Base-by-base conservation (phyloP, 495 filamentous ascomycete genomes). In the Evernia prunastri region DNA sequence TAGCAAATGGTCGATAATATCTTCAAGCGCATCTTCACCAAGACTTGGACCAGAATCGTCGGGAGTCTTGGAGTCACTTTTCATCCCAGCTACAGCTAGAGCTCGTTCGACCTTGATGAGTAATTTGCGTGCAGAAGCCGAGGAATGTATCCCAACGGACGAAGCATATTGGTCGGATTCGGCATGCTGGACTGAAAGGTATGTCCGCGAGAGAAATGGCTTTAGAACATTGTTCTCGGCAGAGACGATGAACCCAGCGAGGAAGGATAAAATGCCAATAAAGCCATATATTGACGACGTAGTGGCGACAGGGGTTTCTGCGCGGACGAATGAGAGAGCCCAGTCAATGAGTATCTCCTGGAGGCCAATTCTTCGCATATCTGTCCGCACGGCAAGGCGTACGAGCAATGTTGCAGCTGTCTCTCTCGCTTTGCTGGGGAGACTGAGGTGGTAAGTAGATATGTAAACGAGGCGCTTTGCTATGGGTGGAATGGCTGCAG, bases 361-460 rank as follows among this genome's bases (percentile, higher is more conserved):
- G 2, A 97, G 77, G 4, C 88, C 86, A 18, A 92, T 70, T 43
- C 82, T 76, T 72, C 89, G 86, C 93, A 97, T 96, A 72, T 99
- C 94, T 45, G 82, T 84, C 23, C 95, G 83, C 65, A 92, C 80
- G n/a, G 86, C 82, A 25, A 97, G 78, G 25, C 92, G 82, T 15
- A 92, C 87, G 37, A 99, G 76, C n/a, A 97, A 78, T 13, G 82
- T 79, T 40, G 86, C 90, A 13, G 93, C 92, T 23, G 91, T 90
- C 73, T 94, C 90, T 57, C 89, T 84, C 72, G 96, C 91, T 72
- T 96, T 96, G 4, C 91, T 89, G 0, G 94, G 78, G 3, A 81
- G 82, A 36, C 82, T 78, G 37, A 99, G 83, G 69, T 89, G 88
- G 60, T 82, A 77, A 62, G 89, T 73, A 15, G 83, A 87, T n/a